Percentiles rank a stretch among this genome's conserved stretches.
phyloP scores from a whole-genome alignment of 805 yeast genomes.

The Suhomyces pyralidae region DNA sequence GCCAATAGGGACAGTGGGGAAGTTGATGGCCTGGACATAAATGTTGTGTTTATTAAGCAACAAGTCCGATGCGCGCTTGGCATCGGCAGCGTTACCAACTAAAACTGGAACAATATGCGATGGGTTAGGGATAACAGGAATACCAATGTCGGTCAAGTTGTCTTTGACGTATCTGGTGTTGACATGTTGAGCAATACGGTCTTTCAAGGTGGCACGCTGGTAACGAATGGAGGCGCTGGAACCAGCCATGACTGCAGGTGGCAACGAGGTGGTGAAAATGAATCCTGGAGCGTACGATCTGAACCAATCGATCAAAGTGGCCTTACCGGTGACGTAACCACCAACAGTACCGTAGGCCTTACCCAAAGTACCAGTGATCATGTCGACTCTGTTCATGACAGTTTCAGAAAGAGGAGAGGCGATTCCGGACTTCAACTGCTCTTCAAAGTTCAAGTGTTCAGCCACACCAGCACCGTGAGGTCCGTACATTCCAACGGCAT shows the following conservation, averaged over 20 bases:
- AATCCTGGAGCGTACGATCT: conserved; percentile 97
- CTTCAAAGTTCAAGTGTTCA: conserved; percentile 88
- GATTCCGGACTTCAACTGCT: conserved; percentile 68
- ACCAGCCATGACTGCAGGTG: conserved; percentile 98
- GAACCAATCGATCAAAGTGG: conserved; percentile 85
- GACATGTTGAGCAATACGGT: conserved; percentile 79
- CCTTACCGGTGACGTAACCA: conserved; percentile 92
- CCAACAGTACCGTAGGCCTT: conserved; percentile 97
- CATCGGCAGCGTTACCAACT: conserved; percentile 91
- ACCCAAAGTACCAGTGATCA: conserved; percentile 96
- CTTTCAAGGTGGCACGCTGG: conserved; percentile 72
- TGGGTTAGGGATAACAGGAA: conserved; percentile 97
- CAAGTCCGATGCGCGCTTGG: conserved; percentile 87
- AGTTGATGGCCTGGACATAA: conserved; percentile 97
- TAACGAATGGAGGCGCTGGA: conserved; percentile 82
- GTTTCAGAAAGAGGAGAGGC: conserved; percentile 49
- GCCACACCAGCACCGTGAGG: conserved; percentile 99
- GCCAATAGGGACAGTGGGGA: conserved; percentile 96
- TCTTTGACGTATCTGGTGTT: conserved; percentile 83
- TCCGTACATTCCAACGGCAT: conserved; percentile 98
- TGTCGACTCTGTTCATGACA: conserved; percentile 86
- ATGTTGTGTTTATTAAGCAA: conserved; percentile 80
- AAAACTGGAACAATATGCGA: conserved; percentile 95
- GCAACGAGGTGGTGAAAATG: conserved; percentile 93
- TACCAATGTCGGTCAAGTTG: conserved; percentile 63